Evolutionary conservation across 306 rosid genomes (phyloP).

Genomic region (Vicia villosa): DNA sequence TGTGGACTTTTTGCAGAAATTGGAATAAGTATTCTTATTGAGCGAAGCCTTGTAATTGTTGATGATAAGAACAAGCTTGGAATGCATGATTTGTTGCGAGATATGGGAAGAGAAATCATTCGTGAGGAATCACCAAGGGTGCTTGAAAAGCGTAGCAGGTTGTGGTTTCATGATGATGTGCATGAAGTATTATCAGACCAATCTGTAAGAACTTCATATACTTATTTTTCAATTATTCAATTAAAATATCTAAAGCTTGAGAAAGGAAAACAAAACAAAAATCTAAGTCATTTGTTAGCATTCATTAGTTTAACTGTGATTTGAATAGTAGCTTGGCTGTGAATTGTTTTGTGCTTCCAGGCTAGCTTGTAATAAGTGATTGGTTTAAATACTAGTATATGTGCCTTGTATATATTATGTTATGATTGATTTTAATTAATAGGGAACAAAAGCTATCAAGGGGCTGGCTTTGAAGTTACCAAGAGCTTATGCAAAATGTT

Average conservation of each 20-base stretch:
- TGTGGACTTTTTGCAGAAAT: not conserved
- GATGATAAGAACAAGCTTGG: too few relatives aligned
- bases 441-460: slow-evolving; percentile 4
- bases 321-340: not conserved
- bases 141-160: not conserved
- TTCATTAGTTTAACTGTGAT: not conserved
- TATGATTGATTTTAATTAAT: not conserved
- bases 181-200: not conserved
- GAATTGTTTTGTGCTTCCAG: not conserved
- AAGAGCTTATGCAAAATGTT: not conserved
- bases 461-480: not conserved
- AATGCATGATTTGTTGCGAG: not conserved
- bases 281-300: not conserved
- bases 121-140: not conserved
- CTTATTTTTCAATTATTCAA: too few relatives aligned
- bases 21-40: not conserved
- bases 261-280: too few relatives aligned
- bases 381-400: too few relatives aligned
- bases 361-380: not conserved
- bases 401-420: too few relatives aligned
- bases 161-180: not conserved
- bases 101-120: too few relatives aligned
- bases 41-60: not conserved
- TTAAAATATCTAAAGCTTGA: too few relatives aligned
- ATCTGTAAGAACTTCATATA: not conserved